These are phyloP conservation scores for Beauveria pseudobassiana DNA, from an alignment of 2,329 filamentous ascomycete genomes.

Conservation along the genomic window DNA sequence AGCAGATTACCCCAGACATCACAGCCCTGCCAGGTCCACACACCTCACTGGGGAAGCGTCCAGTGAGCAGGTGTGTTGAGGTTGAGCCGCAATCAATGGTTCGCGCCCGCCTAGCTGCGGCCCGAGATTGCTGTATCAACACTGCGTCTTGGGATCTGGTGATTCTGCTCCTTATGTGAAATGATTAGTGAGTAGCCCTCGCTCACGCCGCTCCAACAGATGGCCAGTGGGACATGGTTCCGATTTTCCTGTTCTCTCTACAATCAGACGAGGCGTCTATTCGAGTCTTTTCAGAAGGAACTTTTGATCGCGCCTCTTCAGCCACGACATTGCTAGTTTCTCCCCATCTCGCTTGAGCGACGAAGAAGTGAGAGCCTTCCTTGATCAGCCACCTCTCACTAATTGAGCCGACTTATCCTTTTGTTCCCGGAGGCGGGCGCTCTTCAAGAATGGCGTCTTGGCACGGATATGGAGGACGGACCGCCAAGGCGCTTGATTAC, in stretches of 20 bases:
- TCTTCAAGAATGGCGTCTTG: neutral
- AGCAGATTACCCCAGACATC: neutral
- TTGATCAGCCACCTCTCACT: neutral
- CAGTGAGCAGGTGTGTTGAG: neutral
- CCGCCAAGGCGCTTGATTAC: neutral
- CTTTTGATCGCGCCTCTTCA: constrained; percentile 2
- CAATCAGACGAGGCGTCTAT: neutral
- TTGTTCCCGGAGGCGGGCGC: too few relatives aligned
- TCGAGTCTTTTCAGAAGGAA: neutral
- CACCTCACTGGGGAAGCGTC: neutral
- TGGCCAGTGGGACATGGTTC: neutral
- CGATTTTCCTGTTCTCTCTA: neutral
- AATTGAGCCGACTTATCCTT: neutral
- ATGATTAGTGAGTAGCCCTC: too few relatives aligned
- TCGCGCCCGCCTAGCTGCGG: neutral
- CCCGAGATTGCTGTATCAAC: neutral
- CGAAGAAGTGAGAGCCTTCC: neutral
- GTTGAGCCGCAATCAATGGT: neutral
- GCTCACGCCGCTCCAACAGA: neutral
- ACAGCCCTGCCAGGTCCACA: neutral
- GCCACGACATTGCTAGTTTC: neutral
- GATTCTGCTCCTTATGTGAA: neutral
- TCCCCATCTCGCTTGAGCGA: too few relatives aligned
- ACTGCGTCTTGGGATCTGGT: neutral
- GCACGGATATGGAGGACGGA: neutral